Base-by-base conservation (phyloP, 371 early-diverging fungal genomes). In the Circinella umbellata region DNA sequence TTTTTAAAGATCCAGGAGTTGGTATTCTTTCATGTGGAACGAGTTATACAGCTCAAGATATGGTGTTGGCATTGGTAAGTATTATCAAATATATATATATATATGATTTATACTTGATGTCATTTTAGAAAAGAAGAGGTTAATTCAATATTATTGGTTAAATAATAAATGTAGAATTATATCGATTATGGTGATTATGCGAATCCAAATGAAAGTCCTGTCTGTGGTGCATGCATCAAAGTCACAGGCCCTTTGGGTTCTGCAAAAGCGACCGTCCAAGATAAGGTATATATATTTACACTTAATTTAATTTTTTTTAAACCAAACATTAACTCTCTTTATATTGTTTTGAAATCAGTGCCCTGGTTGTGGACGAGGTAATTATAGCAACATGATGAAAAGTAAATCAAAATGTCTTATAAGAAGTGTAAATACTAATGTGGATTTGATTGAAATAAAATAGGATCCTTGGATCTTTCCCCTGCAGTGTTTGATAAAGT, bases 401-500 rank as follows among this genome's bases (percentile, higher is more conserved):
- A 53, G 48, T 4, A 6, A 34, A 49, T 13, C 3, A 37, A 14
- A 53, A 27, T 5, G 11, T 42, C 42, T 42, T 3, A 42, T 42
- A 42, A 42, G 11, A 42, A 42, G 3, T 51, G 15, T 38, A 64
- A 14, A 7, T 42, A 9, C 36, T 47, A 37, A 39, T 10, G n/a
- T 35, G 13, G 15, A 51, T 51, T 15, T 51, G 42, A 42, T 42
- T 9, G 11, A 42, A 42, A 54, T 60, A 8, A 46, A 69, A 76
- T n/a, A 70, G 70, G 84, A 7, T 83, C 84, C 17, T 59, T 83
- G 10, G 84, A 83, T 75, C 63, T 83, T 46, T 76, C 84, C 48
- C 84, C 84, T 8, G 80, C 80, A 18, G 84, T 78, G 10, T 83
- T 78, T 68, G 68, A 53, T 27, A 51, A 75, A 69, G 69, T 83